Evolutionary conservation across 108 stramenopile species (phyloP), one percentile per base, ranked within the genome.

Genomic region (Pseudonitzschia multistriata): DNA sequence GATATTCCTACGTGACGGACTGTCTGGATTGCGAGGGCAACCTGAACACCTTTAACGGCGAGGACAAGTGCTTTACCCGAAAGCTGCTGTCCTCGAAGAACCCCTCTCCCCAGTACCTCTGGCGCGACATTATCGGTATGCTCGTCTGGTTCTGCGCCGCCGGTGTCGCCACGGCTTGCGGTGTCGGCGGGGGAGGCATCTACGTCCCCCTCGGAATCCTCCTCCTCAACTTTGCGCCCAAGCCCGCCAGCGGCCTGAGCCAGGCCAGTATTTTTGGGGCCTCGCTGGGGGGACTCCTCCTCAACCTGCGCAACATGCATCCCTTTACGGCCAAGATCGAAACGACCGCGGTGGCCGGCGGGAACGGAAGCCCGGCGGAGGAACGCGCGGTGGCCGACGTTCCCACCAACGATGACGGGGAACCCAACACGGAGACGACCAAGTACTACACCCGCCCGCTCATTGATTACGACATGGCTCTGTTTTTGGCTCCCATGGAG

Each of bases 111-210:
- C 74, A 73, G 17, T 89, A 82, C 66, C 62, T 86, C 31, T 85
- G 82, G 82, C 61, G 60, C 40, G 88, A 89, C 64, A 72, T 86
- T 60, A 66, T 81, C 29, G 88, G 80, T 21, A 62, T 84, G 36
- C 61, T 89, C 39, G 74, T 89, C 31, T 89, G 85, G 85, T 86
- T 86, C 73, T 48, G 74, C 39, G 74, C 85, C 3, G 79, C 88
- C 5, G 79, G 79, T 29, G 49, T 80, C n/a, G 83, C 85, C 52
- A 86, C 81, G 5, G 83, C 88, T 27, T 84, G 85, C 63, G 88
- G 88, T 62, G 88, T 89, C 0, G 88, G 88, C 27, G 88, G 88
- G 31, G 88, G 88, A 36, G 88, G 88, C 24, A 84, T 89, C 63
- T 89, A 83, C 53, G 88, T 89, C 5, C 88, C 88, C 35, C 60